A percentile compares a stretch with the other conserved stretches of the same genome.
Evolutionary conservation across 2,329 filamentous ascomycete genomes (phyloP).

Genomic region (Venturia aucupariae): DNA sequence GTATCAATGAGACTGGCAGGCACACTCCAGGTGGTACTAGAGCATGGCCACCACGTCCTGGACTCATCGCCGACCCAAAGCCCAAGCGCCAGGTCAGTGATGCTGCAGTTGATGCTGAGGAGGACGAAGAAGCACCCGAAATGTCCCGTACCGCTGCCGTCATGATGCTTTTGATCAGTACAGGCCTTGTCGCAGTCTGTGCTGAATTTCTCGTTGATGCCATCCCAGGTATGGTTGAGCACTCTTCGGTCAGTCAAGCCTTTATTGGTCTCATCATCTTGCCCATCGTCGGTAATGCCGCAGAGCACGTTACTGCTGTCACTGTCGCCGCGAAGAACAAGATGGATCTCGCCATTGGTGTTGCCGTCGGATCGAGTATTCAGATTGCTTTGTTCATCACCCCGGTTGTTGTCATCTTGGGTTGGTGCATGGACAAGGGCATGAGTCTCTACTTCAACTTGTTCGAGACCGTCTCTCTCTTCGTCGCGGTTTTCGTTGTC

Average conservation of each 20-base stretch:
- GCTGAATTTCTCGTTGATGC: slow-evolving; percentile 67
- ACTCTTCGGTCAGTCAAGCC: slow-evolving; percentile 55
- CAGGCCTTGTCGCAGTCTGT: slow-evolving; percentile 50
- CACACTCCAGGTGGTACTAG: slow-evolving; percentile 5
- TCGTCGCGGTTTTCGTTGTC: slow-evolving; percentile 73
- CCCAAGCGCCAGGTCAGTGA: background rate
- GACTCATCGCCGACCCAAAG: background rate
- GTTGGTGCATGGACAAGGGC: slow-evolving; percentile 65
- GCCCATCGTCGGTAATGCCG: slow-evolving; percentile 75
- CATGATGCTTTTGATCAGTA: slow-evolving; percentile 45
- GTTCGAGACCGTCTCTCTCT: slow-evolving; percentile 60
- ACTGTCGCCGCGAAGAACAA: slow-evolving; percentile 76
- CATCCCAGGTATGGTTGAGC: slow-evolving; percentile 57
- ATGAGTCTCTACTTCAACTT: slow-evolving; percentile 58
- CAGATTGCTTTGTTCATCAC: slow-evolving; percentile 64
- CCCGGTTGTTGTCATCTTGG: slow-evolving; percentile 65
- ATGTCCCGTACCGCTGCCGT: slow-evolving; percentile 51
- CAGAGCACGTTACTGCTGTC: slow-evolving; percentile 73
- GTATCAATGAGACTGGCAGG: slow-evolving; percentile 38
- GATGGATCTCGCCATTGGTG: slow-evolving; percentile 74
- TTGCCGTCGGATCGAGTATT: slow-evolving; percentile 71
- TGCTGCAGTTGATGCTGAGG: slow-evolving; percentile 20
- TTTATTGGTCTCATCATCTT: slow-evolving; percentile 75
- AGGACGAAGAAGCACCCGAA: slow-evolving; percentile 26
- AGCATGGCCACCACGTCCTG: background rate